Conservation (phyloP, 2,329 filamentous ascomycete genomes). For the Pseudocercospora pini-densiflorae region DNA sequence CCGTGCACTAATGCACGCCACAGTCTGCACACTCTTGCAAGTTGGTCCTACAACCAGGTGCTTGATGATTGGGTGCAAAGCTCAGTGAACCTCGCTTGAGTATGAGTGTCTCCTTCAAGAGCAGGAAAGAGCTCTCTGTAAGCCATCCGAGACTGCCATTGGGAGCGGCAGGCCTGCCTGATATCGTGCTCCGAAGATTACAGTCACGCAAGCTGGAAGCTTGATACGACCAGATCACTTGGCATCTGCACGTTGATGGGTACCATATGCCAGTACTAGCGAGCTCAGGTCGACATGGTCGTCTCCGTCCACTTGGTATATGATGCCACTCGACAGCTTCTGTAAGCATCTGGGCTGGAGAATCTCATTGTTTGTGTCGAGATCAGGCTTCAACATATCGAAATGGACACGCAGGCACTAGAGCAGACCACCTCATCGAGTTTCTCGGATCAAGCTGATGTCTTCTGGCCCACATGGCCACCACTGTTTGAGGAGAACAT, state of each 20-base stretch:
- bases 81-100: background rate
- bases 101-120: background rate
- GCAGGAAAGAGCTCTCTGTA: background rate
- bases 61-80: background rate
- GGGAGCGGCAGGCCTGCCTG: background rate
- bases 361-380: too few relatives aligned
- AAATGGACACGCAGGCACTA: background rate
- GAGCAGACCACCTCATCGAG: background rate
- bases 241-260: background rate
- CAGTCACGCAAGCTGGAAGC: background rate
- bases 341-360: background rate
- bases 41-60: background rate
- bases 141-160: background rate
- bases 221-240: background rate
- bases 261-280: background rate
- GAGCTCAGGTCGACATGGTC: background rate
- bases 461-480: background rate
- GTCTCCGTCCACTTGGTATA: background rate
- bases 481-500: background rate
- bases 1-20: background rate
- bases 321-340: background rate
- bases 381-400: background rate
- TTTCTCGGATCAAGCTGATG: background rate
- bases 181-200: background rate
- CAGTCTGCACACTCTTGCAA: background rate